These are phyloP conservation scores for Arthonia radiata DNA, from an alignment of 495 filamentous ascomycete species.

Conservation along the genomic window DNA sequence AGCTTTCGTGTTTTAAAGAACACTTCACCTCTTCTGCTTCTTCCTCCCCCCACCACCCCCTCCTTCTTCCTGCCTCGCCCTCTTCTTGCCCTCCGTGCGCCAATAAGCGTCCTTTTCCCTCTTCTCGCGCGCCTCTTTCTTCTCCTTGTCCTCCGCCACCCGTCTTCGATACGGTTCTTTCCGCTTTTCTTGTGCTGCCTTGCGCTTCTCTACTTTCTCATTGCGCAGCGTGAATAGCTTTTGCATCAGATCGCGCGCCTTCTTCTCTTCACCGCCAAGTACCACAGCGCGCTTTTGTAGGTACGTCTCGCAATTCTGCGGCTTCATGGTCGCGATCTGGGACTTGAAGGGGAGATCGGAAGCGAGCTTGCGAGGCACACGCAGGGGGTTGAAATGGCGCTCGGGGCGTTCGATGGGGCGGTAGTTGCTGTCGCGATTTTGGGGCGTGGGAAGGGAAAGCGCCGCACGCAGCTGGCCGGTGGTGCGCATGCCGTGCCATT, in stretches of 20 bases:
- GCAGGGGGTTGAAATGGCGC: constrained; percentile 83
- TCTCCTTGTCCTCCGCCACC: constrained; percentile 55
- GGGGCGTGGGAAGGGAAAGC: constrained; percentile 48
- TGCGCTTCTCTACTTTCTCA: constrained; percentile 62
- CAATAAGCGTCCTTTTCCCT: constrained; percentile 82
- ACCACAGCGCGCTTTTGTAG: constrained; percentile 86
- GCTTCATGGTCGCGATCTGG: constrained; percentile 61
- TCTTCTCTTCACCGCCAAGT: constrained; percentile 58
- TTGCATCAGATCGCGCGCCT: constrained; percentile 72
- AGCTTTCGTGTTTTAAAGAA: too few species aligned
- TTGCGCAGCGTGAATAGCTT: constrained; percentile 79
- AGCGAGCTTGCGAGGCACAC: constrained; percentile 63
- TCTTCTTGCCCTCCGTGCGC: constrained; percentile 84
- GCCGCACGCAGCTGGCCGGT: constrained; percentile 81
- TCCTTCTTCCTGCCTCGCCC: constrained; percentile 34
- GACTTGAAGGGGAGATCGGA: constrained; percentile 78
- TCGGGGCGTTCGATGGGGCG: constrained; percentile 50
- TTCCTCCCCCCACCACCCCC: constrained; percentile 44
- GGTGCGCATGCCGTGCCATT: constrained; percentile 72
- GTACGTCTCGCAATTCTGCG: constrained; percentile 63
- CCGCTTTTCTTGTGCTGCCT: constrained; percentile 65
- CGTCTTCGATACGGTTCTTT: constrained; percentile 53
- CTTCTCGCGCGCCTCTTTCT: constrained; percentile 61
- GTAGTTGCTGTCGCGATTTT: constrained; percentile 59
- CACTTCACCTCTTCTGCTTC: constrained; percentile 88